A percentile compares a stretch with the other conserved stretches of the same genome.
Evolutionary conservation across 139 green algal genomes (phyloP).

Genomic region (Chlorella sorokiniana): DNA sequence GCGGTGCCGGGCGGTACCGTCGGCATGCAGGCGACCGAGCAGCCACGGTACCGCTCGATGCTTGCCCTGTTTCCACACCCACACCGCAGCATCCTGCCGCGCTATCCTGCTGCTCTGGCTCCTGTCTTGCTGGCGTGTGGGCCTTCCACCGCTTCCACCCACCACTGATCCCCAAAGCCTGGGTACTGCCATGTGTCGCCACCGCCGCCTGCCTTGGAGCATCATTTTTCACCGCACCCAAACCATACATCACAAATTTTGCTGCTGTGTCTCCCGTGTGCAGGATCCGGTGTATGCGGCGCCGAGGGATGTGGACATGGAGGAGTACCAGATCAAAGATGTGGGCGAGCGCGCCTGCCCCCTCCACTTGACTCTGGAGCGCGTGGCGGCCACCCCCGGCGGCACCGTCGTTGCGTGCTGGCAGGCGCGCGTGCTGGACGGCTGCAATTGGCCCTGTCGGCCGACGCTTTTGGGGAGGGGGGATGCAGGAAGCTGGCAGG

Average conservation of each 20-base stretch:
- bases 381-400: slow-evolving; percentile 55
- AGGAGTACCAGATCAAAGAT: slow-evolving; percentile 40
- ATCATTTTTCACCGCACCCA: too few relatives aligned
- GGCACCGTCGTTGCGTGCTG: slow-evolving; percentile 73
- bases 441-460: not conserved
- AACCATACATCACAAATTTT: not conserved
- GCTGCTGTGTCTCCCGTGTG: not conserved
- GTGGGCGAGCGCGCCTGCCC: slow-evolving; percentile 52
- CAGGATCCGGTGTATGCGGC: slow-evolving; percentile 62
- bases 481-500: not conserved
- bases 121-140: too few relatives aligned
- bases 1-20: too few relatives aligned
- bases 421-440: slow-evolving; percentile 42
- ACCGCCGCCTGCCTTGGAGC: too few relatives aligned
- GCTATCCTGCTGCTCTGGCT: too few relatives aligned
- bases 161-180: too few relatives aligned
- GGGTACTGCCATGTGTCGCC: too few relatives aligned
- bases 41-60: too few relatives aligned
- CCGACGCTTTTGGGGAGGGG: not conserved
- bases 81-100: too few relatives aligned
- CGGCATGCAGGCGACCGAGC: too few relatives aligned
- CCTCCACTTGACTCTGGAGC: slow-evolving; percentile 63
- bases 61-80: too few relatives aligned
- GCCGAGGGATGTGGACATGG: slow-evolving; percentile 32
- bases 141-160: too few relatives aligned